Evolutionary conservation across 192 early-diverging fungal species (phyloP).

Genomic region (Rhizoclosmatium globosum): DNA sequence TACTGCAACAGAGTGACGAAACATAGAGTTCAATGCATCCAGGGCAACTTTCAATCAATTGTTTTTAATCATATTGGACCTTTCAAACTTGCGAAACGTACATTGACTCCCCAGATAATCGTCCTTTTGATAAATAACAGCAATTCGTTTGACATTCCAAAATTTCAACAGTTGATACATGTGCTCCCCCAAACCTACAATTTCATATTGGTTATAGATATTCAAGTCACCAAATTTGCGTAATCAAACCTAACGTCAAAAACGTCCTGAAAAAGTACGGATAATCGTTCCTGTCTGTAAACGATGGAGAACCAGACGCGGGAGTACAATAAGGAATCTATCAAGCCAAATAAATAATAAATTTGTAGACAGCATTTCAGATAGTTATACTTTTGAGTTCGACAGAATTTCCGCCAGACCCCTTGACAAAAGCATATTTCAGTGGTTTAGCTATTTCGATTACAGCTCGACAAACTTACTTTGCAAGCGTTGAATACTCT

Average conservation of each 20-base stretch:
- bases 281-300: constrained; percentile 9
- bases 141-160: constrained; percentile 23
- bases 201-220: neutral
- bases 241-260: neutral
- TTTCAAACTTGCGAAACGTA: neutral
- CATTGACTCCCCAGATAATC: constrained; percentile 5
- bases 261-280: neutral
- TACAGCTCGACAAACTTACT: neutral
- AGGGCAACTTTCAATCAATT: neutral
- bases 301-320: neutral
- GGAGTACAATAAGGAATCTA: neutral
- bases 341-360: neutral
- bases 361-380: no score
- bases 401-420: neutral
- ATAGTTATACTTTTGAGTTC: neutral
- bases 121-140: constrained; percentile 13
- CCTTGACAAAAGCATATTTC: neutral
- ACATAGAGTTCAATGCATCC: neutral
- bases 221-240: neutral
- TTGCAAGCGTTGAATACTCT: neutral
- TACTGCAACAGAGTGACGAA: neutral
- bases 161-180: neutral
- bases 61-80: neutral
- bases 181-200: neutral
- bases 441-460: neutral